These are phyloP conservation scores for Hydnomerulius pinastri DNA, from an alignment of 768 basidiomycete genomes.

Conservation along the genomic window DNA sequence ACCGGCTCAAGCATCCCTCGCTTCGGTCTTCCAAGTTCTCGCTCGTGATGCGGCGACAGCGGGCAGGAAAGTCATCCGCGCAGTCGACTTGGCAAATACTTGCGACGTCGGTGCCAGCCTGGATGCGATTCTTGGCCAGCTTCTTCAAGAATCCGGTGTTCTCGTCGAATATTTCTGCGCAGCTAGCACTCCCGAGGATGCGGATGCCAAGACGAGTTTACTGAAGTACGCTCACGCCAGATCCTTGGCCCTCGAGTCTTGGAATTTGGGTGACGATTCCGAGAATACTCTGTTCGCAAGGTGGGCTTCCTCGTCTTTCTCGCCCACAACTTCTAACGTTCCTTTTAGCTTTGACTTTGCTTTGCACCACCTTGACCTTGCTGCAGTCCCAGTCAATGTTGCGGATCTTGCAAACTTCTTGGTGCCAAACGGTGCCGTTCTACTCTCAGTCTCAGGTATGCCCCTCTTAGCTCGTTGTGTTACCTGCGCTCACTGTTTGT, in stretches of 20 bases:
- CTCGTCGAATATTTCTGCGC: no score
- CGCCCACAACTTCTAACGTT: no score
- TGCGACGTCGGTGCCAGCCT: conserved; percentile 5
- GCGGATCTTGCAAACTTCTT: conserved; percentile 12
- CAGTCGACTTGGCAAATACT: conserved; percentile 10
- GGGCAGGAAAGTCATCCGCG: conserved; percentile 13
- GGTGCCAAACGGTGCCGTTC: conserved; percentile 11
- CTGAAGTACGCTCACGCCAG: no score
- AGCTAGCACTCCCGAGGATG: conserved; percentile 10
- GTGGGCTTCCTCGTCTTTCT: no score
- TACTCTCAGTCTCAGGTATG: conserved; percentile 12
- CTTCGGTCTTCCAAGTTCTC: conserved; percentile 4
- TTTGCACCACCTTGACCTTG: conserved; percentile 6
- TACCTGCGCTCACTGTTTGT: not conserved
- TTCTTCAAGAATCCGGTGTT: conserved; percentile 1
- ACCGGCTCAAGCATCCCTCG: not conserved
- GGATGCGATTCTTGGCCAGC: conserved; percentile 4
- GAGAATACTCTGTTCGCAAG: not conserved
- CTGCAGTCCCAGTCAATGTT: conserved; percentile 6
- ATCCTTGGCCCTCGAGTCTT: conserved; percentile 7
- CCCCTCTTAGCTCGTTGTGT: not conserved
- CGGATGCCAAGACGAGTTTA: conserved; percentile 10
- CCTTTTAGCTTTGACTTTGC: no score
- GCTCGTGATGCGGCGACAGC: not conserved
- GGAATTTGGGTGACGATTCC: not conserved